phyloP scores from a whole-genome alignment of 495 filamentous ascomycete species.

The Podospora pseudopauciseta region DNA sequence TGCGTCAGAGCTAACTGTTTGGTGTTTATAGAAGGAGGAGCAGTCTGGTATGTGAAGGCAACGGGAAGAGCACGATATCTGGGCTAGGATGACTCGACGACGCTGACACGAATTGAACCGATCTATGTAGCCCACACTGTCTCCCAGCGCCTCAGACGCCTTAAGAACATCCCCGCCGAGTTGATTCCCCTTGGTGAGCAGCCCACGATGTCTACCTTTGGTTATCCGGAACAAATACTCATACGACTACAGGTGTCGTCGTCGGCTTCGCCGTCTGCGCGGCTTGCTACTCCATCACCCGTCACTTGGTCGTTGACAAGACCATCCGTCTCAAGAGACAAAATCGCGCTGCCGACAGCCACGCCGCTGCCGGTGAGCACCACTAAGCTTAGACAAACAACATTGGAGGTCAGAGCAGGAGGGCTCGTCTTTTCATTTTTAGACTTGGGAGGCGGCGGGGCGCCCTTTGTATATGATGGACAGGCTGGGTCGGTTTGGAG shows the following conservation, averaged over 20 bases:
- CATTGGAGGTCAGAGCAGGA: conserved; percentile 16
- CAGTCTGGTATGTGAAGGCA: conserved; percentile 67
- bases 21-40: conserved; percentile 66
- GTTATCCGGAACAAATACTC: not conserved
- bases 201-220: conserved; percentile 2
- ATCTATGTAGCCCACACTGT: conserved; percentile 78
- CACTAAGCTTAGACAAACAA: conserved; percentile 30
- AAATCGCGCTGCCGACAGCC: conserved; percentile 42
- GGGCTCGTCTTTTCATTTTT: not conserved
- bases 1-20: conserved; percentile 33
- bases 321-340: conserved; percentile 73
- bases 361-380: conserved; percentile 22
- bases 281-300: conserved; percentile 71
- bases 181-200: conserved; percentile 88
- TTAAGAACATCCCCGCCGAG: conserved; percentile 89
- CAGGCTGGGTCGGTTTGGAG: not conserved
- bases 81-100: conserved; percentile 2
- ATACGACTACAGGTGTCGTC: conserved; percentile 65
- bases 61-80: conserved; percentile 15
- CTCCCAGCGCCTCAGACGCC: conserved; percentile 81
- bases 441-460: conserved; percentile 12
- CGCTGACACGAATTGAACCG: conserved; percentile 25
- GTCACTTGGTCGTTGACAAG: conserved; percentile 86
- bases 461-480: conserved; percentile 27
- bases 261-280: conserved; percentile 63